phyloP scores from a whole-genome alignment of 1,284 basidiomycete genomes.

The Cutaneotrichosporon sp. region DNA sequence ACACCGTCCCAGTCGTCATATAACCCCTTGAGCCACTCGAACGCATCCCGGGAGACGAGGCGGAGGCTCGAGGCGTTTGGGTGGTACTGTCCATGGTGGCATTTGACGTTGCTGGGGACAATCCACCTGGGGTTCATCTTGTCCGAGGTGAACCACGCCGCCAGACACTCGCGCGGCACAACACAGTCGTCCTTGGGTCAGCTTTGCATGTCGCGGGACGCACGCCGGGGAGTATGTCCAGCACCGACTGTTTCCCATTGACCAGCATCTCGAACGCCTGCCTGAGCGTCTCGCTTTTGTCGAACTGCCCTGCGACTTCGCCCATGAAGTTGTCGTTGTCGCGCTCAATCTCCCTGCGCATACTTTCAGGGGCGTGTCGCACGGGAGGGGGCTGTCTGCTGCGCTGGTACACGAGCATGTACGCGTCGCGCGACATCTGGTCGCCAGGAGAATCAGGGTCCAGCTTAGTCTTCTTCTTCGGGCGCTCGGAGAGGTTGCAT shows the following conservation, averaged over 20 bases:
- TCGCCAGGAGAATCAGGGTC: conserved; percentile 23
- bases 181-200: conserved; percentile 36
- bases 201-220: conserved; percentile 4
- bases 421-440: conserved; percentile 72
- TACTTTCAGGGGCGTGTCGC: conserved; percentile 59
- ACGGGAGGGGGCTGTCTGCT: conserved; percentile 20
- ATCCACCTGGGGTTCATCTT: conserved; percentile 28
- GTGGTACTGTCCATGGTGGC: conserved; percentile 34
- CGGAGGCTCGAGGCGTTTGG: conserved; percentile 20
- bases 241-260: conserved; percentile 29
- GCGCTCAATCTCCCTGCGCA: conserved; percentile 60
- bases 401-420: conserved; percentile 80
- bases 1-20: neutral
- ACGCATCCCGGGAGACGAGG: conserved; percentile 34
- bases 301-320: conserved; percentile 25
- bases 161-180: conserved; percentile 34
- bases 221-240: conserved; percentile 32
- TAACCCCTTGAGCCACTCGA: conserved; percentile 24
- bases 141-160: conserved; percentile 30
- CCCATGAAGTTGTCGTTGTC: conserved; percentile 57
- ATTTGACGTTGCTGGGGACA: conserved; percentile 21
- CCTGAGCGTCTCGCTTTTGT: neutral
- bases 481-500: conserved; percentile 23
- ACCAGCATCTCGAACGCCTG: conserved; percentile 21
- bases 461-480: conserved; percentile 29